Evolutionary conservation across 805 yeast genomes (phyloP).

Genomic region (Candida xyloterini): DNA sequence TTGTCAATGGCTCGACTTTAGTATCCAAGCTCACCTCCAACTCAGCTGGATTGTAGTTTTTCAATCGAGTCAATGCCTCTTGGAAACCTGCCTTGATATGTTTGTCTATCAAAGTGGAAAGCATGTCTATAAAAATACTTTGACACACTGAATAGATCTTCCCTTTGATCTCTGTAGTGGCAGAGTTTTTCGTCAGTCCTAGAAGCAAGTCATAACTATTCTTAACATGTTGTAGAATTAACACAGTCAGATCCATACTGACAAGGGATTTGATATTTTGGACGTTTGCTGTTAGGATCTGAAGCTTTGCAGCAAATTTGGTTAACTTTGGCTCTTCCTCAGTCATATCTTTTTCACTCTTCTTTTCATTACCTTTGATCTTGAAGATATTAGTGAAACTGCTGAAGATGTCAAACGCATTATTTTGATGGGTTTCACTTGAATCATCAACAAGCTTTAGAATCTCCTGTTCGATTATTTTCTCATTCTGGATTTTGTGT

Average conservation of each 20-base stretch:
- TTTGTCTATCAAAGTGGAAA: slow-evolving; percentile 60
- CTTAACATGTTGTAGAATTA: slow-evolving; percentile 66
- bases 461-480: slow-evolving; percentile 38
- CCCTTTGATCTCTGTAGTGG: slow-evolving; percentile 29
- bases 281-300: slow-evolving; percentile 70
- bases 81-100: slow-evolving; percentile 86
- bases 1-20: slow-evolving; percentile 73
- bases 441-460: slow-evolving; percentile 32
- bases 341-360: slow-evolving; percentile 29
- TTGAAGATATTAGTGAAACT: slow-evolving; percentile 64
- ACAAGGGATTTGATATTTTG: slow-evolving; percentile 73
- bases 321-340: slow-evolving; percentile 35
- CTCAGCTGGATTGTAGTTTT: slow-evolving; percentile 63
- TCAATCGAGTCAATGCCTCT: slow-evolving; percentile 68
- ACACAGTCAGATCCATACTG: slow-evolving; percentile 75
- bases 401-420: slow-evolving; percentile 48
- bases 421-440: slow-evolving; percentile 30
- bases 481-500: slow-evolving; percentile 35
- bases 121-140: slow-evolving; percentile 64
- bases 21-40: slow-evolving; percentile 24
- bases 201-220: slow-evolving; percentile 57
- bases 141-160: slow-evolving; percentile 40
- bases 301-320: slow-evolving; percentile 77
- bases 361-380: slow-evolving; percentile 26
- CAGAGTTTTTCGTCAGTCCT: slow-evolving; percentile 37